Percentiles rank a stretch among this genome's conserved stretches.
Conservation (phyloP, 805 yeast genomes). For the Nakazawaea ishiwadae region DNA sequence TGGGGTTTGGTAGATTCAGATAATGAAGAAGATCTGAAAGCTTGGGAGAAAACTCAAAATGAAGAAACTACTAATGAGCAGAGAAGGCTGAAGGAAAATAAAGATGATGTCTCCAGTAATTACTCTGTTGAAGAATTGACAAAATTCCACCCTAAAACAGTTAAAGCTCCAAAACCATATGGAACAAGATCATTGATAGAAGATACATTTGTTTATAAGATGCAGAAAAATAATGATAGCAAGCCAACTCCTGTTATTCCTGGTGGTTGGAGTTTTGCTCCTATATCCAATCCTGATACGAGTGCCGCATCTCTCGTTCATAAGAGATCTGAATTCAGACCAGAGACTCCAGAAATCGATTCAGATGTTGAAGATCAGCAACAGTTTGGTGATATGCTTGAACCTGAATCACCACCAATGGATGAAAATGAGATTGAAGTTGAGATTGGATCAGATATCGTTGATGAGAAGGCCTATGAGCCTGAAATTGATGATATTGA, state of each 20-base stretch:
- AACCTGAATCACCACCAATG: slow-evolving; percentile 13
- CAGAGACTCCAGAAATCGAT: slow-evolving; percentile 9
- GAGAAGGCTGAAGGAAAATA: slow-evolving; percentile 16
- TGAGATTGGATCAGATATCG: slow-evolving; percentile 27
- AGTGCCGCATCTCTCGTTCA: slow-evolving; percentile 11
- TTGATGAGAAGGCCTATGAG: slow-evolving; percentile 65
- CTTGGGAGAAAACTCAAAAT: slow-evolving; percentile 25
- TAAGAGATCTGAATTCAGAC: slow-evolving; percentile 8
- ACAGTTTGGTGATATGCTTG: slow-evolving; percentile 9
- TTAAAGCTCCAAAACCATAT: slow-evolving; percentile 1
- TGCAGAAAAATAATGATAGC: slow-evolving; percentile 21
- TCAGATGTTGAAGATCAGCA: slow-evolving; percentile 13
- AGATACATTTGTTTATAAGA: slow-evolving; percentile 27
- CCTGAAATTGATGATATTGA: slow-evolving; percentile 51
- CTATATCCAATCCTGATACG: slow-evolving; percentile 6
- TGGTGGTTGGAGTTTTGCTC: slow-evolving; percentile 25
- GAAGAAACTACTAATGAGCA: slow-evolving; percentile 22
- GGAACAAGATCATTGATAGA: slow-evolving; percentile 17
- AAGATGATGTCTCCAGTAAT: slow-evolving; percentile 11
- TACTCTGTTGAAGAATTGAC: slow-evolving; percentile 16
- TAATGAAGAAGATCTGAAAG: slow-evolving; percentile 49
- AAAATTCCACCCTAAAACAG: slow-evolving; percentile 4
- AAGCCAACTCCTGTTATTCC: slow-evolving; percentile 19
- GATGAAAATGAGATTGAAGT: slow-evolving; percentile 18
- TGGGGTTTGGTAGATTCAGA: slow-evolving; percentile 85